Base-by-base conservation (phyloP, 257 asterid genomes). In the Forsythia suspensa region DNA sequence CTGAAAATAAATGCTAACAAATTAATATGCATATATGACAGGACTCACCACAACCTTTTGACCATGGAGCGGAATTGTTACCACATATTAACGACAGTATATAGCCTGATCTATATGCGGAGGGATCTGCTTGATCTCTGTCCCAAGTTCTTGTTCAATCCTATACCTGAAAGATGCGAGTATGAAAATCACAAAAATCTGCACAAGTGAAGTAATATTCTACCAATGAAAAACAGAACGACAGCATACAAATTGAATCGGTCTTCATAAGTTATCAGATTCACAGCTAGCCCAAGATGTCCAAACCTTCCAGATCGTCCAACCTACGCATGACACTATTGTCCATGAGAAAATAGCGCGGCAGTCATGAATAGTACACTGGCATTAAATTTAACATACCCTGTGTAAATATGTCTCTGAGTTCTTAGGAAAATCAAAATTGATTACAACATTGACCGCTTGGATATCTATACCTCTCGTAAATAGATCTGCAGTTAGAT, bases 241-340 rank as follows among this genome's bases (percentile, higher is more conserved):
- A 13, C 4, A 38, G 80, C 96, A 72, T 91, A 91, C 97, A 93
- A 82, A 86, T 93, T 93, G 80, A 93, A 93, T 81, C 98, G 96
- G 79, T 90, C 97, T 82, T 91, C 98, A 29, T 77, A 94, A 78
- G 97, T 92, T 77, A 92, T 92, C 88, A 94, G 89, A 87, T 89
- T 93, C 86, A 91, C 98, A 72, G 98, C 98, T 73, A 93, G 83
- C 51, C 98, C 98, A 86, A 93, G 98, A 86, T 93, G 97, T 75
- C 98, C 98, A 79, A 90, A 93, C 85, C 98, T 89, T 82, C 98
- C 98, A 3, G 98, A 93, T 80, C 98, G 91, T 77, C 98, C 98
- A 84, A 93, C 98, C 98, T 93, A 79, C 78, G 65, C 24, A 78
- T 16, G 55, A 77, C 80, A 80, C 66, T 59, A 80, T 75, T 36